Base-by-base conservation (phyloP, 805 yeast genomes). In the Wickerhamiella occidentalis region DNA sequence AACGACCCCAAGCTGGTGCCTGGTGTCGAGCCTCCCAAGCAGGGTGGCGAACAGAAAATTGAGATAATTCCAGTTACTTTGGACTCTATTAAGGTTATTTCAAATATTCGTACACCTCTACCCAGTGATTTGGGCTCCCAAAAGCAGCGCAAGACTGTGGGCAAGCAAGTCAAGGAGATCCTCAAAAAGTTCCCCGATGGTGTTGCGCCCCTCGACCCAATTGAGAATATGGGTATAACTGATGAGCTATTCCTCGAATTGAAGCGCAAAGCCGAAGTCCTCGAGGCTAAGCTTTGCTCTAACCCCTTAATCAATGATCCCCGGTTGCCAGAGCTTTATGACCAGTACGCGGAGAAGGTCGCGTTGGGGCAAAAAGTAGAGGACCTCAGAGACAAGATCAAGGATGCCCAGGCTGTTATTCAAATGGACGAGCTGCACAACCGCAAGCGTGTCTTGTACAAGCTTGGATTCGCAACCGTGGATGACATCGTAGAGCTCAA, bases 361-460 rank as follows among this genome's bases (percentile, higher is more conserved):
- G 73, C 73, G 0, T 59, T 86, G 38, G 76, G 74, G 51, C 69
- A 69, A 12, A 74, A 80, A 50, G 78, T 85, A 47, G 78, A 78
- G 56, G 66, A 66, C 4, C 63, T 82, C 35, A 78, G 78, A 56
- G 74, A 73, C 5, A 79, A 83, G 61, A 82, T 90, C 36, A 68
- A 72, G 40, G 90, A 86, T 52, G 92, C 95, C 0, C 87, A 85
- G 61, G 83, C 96, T 0, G 87, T 92, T 15, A 80, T 90, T 56
- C 98, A 92, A 66, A 70, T 92, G 61, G 97, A 92, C 62, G 97
- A 92, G 64, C 73, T 92, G 61, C 86, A 84, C 64, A 85, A 85
- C 62, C 81, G 98, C 59, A 90, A 87, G 65, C 75, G 97, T 59
- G 97, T 94, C 1, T 70, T 92, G 58, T 79, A 97, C 64, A 78